These are phyloP conservation scores for Agrocybe praecox DNA, from an alignment of 768 basidiomycete genomes.

Conservation along the genomic window DNA sequence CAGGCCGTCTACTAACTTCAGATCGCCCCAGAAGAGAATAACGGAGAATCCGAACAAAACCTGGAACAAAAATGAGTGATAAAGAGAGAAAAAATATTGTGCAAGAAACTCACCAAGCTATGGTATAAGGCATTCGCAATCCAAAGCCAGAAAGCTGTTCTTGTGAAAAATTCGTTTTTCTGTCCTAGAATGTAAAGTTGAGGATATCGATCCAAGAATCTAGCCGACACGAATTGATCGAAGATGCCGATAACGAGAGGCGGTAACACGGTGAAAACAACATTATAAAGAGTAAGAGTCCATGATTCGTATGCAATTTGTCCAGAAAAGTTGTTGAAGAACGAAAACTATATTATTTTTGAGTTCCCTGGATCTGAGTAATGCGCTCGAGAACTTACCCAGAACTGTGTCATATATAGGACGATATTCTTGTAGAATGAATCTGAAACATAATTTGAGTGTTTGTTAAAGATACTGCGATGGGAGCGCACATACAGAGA, in stretches of 20 bases:
- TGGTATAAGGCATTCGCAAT: slow-evolving; percentile 88
- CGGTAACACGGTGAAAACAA: slow-evolving; percentile 93
- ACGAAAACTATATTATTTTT: slow-evolving; percentile 73
- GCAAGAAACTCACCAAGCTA: slow-evolving; percentile 68
- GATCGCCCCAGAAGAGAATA: slow-evolving; percentile 90
- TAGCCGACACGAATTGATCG: slow-evolving; percentile 97
- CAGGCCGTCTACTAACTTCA: slow-evolving; percentile 77
- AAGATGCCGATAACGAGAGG: slow-evolving; percentile 98
- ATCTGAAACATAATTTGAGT: slow-evolving; percentile 47
- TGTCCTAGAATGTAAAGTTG: slow-evolving; percentile 96
- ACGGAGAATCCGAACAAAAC: slow-evolving; percentile 87
- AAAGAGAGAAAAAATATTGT: slow-evolving; percentile 3
- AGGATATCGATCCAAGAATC: slow-evolving; percentile 95
- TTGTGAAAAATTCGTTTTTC: slow-evolving; percentile 91
- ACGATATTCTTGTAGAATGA: slow-evolving; percentile 99
- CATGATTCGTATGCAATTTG: slow-evolving; percentile 99
- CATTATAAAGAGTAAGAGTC: slow-evolving; percentile 97
- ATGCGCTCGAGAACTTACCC: slow-evolving; percentile 53
- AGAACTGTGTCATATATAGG: slow-evolving; percentile 98
- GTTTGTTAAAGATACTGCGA: neutral
- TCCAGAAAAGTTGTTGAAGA: slow-evolving; percentile 99
- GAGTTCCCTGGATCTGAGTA: neutral
- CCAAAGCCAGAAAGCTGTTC: slow-evolving; percentile 93
- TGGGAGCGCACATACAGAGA: slow-evolving; percentile 57
- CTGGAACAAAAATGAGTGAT: slow-evolving; percentile 38